phyloP scores from a whole-genome alignment of 192 early-diverging fungal genomes.

The Umbelopsis isabellina region DNA sequence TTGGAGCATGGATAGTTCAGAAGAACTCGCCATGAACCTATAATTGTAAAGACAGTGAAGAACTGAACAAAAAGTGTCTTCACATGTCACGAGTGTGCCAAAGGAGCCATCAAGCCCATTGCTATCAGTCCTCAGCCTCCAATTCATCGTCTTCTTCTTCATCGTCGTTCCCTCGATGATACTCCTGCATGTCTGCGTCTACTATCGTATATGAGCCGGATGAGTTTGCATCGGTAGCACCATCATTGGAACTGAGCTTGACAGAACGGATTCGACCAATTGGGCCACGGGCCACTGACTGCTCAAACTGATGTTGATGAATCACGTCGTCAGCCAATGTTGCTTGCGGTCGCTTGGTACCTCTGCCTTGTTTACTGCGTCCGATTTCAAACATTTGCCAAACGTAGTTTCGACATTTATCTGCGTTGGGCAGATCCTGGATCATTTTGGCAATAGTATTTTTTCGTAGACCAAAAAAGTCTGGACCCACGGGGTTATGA shows the following conservation, averaged over 20 bases:
- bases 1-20: no score
- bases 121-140: neutral
- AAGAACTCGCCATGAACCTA: no score
- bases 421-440: constrained; percentile 83
- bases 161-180: neutral
- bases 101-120: no score
- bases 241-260: neutral
- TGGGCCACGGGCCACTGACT: constrained; percentile 9
- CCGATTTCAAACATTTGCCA: constrained; percentile 66
- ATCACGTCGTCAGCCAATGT: constrained; percentile 4
- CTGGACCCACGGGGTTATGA: constrained; percentile 84
- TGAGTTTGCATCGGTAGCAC: neutral
- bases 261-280: constrained; percentile 9
- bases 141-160: constrained; percentile 8
- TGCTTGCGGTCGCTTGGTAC: constrained; percentile 8
- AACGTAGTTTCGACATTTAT: constrained; percentile 74
- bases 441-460: constrained; percentile 87
- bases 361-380: constrained; percentile 10
- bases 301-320: constrained; percentile 14
- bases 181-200: neutral
- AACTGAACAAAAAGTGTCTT: no score
- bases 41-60: no score
- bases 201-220: neutral
- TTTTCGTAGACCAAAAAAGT: constrained; percentile 90
- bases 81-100: no score